Evolutionary conservation across 441 rosid genomes (phyloP).

Genomic region (Iberis amara): DNA sequence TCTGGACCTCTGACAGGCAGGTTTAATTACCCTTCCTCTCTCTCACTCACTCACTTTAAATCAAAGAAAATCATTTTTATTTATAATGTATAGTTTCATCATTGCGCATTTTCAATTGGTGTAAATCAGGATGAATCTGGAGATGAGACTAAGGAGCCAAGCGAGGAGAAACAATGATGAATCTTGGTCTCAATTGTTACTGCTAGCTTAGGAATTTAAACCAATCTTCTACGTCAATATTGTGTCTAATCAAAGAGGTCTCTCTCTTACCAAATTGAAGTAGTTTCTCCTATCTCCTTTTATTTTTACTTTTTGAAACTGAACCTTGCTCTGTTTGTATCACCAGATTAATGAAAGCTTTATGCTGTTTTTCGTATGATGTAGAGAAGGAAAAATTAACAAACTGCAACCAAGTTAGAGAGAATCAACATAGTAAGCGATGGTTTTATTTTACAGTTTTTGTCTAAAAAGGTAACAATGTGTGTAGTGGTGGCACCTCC

Average conservation of each 20-base stretch:
- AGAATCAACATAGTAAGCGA: too few species aligned
- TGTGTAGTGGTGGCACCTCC: too few species aligned
- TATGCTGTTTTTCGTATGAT: too few species aligned
- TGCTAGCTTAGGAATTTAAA: conserved; percentile 14
- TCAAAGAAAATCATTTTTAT: neutral
- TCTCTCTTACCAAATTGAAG: neutral
- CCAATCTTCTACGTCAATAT: conserved; percentile 9
- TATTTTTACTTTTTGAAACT: too few species aligned
- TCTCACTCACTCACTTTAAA: too few species aligned
- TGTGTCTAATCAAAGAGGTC: conserved; percentile 3
- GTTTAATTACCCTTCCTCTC: conserved; percentile 20
- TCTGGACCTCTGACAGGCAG: conserved; percentile 66
- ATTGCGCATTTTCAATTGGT: neutral
- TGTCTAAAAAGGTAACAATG: too few species aligned
- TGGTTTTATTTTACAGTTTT: too few species aligned
- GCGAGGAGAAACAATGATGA: conserved; percentile 42
- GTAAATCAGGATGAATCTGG: conserved; percentile 46
- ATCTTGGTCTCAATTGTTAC: conserved; percentile 5
- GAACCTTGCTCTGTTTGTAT: too few species aligned
- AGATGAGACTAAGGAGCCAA: conserved; percentile 46
- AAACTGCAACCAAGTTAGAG: too few species aligned
- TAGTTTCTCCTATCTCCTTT: neutral
- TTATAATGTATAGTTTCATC: neutral
- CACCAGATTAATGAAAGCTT: too few species aligned
- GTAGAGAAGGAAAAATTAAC: too few species aligned